Evolutionary conservation across 2,329 filamentous ascomycete genomes (phyloP).

Genomic region (Rutstroemia sydowiana): DNA sequence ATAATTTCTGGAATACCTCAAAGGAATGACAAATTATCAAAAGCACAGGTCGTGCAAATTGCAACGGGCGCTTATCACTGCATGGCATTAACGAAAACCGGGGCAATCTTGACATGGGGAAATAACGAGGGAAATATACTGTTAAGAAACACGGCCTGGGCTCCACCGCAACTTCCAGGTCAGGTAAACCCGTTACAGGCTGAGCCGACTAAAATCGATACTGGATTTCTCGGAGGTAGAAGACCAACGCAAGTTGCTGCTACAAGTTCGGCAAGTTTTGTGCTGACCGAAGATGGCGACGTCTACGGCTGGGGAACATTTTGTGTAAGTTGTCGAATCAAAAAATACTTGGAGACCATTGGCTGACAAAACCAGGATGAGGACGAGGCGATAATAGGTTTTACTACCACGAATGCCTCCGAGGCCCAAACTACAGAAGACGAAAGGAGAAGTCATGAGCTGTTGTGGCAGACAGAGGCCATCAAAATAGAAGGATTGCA

Average conservation of each 20-base stretch:
- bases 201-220: conserved; percentile 43
- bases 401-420: conserved; percentile 23
- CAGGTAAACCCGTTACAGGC: conserved; percentile 66
- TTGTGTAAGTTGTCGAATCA: conserved; percentile 41
- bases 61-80: too few species aligned
- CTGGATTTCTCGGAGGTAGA: not conserved
- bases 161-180: conserved; percentile 48
- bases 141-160: not conserved
- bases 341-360: not conserved
- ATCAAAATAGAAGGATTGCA: conserved; percentile 49
- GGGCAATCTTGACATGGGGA: too few species aligned
- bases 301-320: conserved; percentile 85
- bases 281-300: conserved; percentile 63
- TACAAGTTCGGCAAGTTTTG: conserved; percentile 69
- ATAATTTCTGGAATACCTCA: too few species aligned
- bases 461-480: conserved; percentile 30
- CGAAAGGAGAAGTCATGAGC: conserved; percentile 13
- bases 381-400: conserved; percentile 57
- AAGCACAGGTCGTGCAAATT: too few species aligned
- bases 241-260: conserved; percentile 44
- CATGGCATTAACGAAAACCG: too few species aligned
- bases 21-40: too few species aligned
- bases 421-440: not conserved
- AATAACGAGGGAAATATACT: too few species aligned
- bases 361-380: conserved; percentile 35